Conservation (phyloP, 441 rosid species). For the Croton setiger region DNA sequence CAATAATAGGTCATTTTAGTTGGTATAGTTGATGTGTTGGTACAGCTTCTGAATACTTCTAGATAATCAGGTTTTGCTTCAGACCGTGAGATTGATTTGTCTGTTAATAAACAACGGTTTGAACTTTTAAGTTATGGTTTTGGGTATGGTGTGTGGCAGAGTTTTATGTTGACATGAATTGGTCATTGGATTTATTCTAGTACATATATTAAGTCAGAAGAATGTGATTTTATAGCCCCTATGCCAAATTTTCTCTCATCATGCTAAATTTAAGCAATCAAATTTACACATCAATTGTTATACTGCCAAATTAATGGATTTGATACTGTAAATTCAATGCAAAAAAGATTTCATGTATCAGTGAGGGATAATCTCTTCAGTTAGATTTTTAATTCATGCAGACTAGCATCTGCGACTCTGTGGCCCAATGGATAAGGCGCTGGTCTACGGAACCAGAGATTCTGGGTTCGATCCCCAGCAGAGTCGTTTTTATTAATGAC, state of each 20-base stretch:
- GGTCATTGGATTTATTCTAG: slow-evolving; percentile 20
- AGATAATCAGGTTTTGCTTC: slow-evolving; percentile 27
- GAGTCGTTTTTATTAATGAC: neutral
- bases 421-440: slow-evolving; percentile 82
- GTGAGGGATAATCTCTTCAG: too few relatives aligned
- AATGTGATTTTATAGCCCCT: slow-evolving; percentile 11
- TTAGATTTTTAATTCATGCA: too few relatives aligned
- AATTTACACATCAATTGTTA: too few relatives aligned
- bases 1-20: slow-evolving; percentile 46
- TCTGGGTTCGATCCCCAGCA: slow-evolving; percentile 2
- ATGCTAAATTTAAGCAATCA: too few relatives aligned
- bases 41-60: slow-evolving; percentile 28
- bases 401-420: too few relatives aligned
- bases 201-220: slow-evolving; percentile 11
- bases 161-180: slow-evolving; percentile 23
- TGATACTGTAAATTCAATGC: too few relatives aligned
- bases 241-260: neutral
- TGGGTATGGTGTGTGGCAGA: slow-evolving; percentile 17
- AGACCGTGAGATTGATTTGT: slow-evolving; percentile 24
- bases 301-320: too few relatives aligned
- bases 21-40: slow-evolving; percentile 22
- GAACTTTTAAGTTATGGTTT: slow-evolving; percentile 17
- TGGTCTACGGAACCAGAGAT: slow-evolving; percentile 59
- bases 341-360: too few relatives aligned
- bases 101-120: slow-evolving; percentile 30